Conservation (phyloP, 2,329 filamentous ascomycete species). For the Trichoderma sp. region DNA sequence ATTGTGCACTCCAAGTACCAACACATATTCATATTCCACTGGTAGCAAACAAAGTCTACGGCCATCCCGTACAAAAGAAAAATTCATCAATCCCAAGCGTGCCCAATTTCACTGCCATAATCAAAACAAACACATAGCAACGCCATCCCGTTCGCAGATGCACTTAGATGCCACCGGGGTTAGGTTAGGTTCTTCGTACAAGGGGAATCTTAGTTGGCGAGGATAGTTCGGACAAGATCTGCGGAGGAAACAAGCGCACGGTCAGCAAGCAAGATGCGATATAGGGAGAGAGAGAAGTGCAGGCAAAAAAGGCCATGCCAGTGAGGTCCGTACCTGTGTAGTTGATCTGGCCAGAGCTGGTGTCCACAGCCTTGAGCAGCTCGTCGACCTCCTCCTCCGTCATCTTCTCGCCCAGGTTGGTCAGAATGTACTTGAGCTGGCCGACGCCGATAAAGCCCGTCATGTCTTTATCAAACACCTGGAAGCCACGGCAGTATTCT, state of each 20-base stretch:
- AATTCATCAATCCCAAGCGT: conserved; percentile 18
- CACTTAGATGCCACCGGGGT: conserved; percentile 29
- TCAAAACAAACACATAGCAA: conserved; percentile 30
- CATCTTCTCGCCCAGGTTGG: conserved; percentile 99
- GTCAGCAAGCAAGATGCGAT: neutral
- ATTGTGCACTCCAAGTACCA: neutral
- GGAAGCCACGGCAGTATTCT: conserved; percentile 97
- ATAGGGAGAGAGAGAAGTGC: neutral
- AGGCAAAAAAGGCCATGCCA: neutral
- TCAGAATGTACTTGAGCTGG: conserved; percentile 96
- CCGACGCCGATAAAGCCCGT: conserved; percentile 97
- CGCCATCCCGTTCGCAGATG: conserved; percentile 38
- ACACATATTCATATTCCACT: conserved; percentile 15
- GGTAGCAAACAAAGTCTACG: neutral
- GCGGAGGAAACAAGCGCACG: neutral
- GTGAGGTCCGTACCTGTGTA: conserved; percentile 74
- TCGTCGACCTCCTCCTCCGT: conserved; percentile 98
- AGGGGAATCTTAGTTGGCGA: conserved; percentile 65
- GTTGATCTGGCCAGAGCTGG: conserved; percentile 94
- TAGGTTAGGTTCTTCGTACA: neutral
- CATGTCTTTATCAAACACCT: conserved; percentile 99
- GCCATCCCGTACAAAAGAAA: conserved; percentile 8
- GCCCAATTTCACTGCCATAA: conserved; percentile 22
- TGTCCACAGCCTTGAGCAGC: conserved; percentile 96
- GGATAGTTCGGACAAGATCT: conserved; percentile 85